A percentile compares a stretch with the other conserved stretches of the same genome.
These are phyloP conservation scores for Penicillium aurantiogriseum DNA, from an alignment of 2,329 filamentous ascomycete genomes.

Conservation along the genomic window DNA sequence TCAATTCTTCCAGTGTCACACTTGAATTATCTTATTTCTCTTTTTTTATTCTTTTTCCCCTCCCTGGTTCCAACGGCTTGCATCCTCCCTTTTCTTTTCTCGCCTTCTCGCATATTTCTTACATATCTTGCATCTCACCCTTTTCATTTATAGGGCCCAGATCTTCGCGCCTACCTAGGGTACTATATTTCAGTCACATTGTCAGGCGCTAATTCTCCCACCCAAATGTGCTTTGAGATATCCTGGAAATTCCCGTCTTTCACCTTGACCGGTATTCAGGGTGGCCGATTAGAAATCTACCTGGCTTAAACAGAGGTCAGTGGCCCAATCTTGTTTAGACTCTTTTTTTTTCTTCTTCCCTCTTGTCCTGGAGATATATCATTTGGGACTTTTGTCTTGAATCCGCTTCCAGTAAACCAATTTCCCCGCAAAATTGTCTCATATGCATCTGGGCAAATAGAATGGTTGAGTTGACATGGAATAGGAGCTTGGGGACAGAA, in stretches of 20 bases:
- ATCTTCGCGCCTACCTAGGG: slow-evolving; percentile 13
- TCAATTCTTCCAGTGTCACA: slow-evolving; percentile 8
- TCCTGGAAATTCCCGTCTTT: slow-evolving; percentile 10
- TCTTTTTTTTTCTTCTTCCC: slow-evolving; percentile 6
- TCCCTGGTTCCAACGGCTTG: slow-evolving; percentile 10
- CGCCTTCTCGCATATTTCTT: slow-evolving; percentile 16
- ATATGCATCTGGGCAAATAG: slow-evolving; percentile 2
- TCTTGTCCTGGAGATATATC: slow-evolving; percentile 1
- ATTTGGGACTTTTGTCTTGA: slow-evolving; percentile 1
- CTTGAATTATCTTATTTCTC: slow-evolving; percentile 4
- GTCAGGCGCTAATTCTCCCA: slow-evolving; percentile 15
- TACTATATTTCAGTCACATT: slow-evolving; percentile 3
- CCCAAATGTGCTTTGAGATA: slow-evolving; percentile 22
- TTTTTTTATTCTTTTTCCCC: slow-evolving; percentile 10
- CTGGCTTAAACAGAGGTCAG: slow-evolving; percentile 21
- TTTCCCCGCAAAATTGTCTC: neutral
- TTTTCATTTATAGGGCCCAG: slow-evolving; percentile 17
- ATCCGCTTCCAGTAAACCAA: neutral
- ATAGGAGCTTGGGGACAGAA: slow-evolving; percentile 59
- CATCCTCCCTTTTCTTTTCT: slow-evolving; percentile 6
- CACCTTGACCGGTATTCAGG: slow-evolving; percentile 18
- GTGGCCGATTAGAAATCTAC: slow-evolving; percentile 19
- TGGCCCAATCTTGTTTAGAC: slow-evolving; percentile 7
- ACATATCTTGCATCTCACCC: slow-evolving; percentile 7
- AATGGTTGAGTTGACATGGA: slow-evolving; percentile 61